Percentiles rank a stretch among this genome's conserved stretches.
These are phyloP conservation scores for Dendrobium catenatum DNA, from an alignment of 106 monocot genomes.

Conservation along the genomic window DNA sequence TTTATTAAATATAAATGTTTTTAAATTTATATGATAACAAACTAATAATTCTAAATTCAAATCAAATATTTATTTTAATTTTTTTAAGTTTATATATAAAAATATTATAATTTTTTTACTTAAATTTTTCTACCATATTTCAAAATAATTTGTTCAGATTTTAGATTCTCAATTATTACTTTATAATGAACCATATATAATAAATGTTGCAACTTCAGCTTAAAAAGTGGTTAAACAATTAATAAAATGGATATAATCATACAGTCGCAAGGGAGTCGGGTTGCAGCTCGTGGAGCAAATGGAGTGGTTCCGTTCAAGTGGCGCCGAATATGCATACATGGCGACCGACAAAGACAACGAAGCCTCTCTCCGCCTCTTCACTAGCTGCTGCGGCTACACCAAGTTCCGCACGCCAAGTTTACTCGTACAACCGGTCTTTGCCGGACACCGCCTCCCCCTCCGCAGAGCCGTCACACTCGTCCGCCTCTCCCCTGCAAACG, in stretches of 20 bases:
- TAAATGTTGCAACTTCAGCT: too few species aligned
- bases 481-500: conserved; percentile 9
- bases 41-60: too few species aligned
- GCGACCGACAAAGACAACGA: conserved; percentile 72
- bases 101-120: too few species aligned
- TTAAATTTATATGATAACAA: too few species aligned
- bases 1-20: too few species aligned
- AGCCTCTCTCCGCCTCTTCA: conserved; percentile 54
- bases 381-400: conserved; percentile 46
- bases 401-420: conserved; percentile 68
- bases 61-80: too few species aligned
- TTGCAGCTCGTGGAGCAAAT: conserved; percentile 33
- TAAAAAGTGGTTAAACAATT: background rate
- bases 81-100: too few species aligned
- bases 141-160: too few species aligned
- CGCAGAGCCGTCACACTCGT: background rate
- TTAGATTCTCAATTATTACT: too few species aligned
- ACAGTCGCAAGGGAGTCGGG: conserved; percentile 60
- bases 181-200: too few species aligned
- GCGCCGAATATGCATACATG: conserved; percentile 82
- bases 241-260: background rate
- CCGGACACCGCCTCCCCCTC: background rate
- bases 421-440: conserved; percentile 61
- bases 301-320: conserved; percentile 45
- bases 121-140: too few species aligned